A percentile compares a stretch with the other conserved stretches of the same genome.
Evolutionary conservation across 345 rosid genomes (phyloP).

Genomic region (Arabis alpina): DNA sequence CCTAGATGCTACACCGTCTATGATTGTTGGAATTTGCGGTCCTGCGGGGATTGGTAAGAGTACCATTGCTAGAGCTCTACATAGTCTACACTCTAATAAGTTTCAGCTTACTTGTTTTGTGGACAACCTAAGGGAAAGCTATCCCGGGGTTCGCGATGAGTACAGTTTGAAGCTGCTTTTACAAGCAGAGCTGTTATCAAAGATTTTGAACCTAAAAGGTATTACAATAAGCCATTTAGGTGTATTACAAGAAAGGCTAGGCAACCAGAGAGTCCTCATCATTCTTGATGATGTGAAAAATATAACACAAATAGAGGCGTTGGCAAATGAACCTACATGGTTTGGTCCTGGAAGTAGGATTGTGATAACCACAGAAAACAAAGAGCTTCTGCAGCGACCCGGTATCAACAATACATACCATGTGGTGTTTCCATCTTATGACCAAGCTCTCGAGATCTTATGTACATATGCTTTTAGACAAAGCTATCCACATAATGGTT

Average conservation of each 20-base stretch:
- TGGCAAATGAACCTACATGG: not conserved
- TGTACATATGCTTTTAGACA: constrained; percentile 6
- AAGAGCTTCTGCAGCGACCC: not conserved
- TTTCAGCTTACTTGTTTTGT: not conserved
- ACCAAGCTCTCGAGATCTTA: not conserved
- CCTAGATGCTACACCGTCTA: too few species aligned
- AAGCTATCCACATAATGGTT: not conserved
- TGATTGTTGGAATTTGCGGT: constrained; percentile 15
- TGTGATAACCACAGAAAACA: not conserved
- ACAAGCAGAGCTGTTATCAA: not conserved
- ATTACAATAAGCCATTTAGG: not conserved
- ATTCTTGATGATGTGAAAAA: constrained; percentile 28
- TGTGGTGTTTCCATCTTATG: not conserved
- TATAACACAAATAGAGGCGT: not conserved
- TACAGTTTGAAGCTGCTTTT: not conserved
- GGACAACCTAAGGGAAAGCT: not conserved
- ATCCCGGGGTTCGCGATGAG: not conserved
- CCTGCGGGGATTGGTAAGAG: constrained; percentile 24
- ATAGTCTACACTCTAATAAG: not conserved
- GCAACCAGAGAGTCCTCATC: not conserved
- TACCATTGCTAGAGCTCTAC: constrained; percentile 22
- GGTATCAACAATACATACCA: not conserved
- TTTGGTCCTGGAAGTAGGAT: constrained; percentile 33
- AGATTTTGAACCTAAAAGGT: not conserved
- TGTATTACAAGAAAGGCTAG: not conserved